Percentiles rank a stretch among this genome's conserved stretches.
phyloP scores from a whole-genome alignment of 345 rosid genomes.

The Ailanthus altissimus region DNA sequence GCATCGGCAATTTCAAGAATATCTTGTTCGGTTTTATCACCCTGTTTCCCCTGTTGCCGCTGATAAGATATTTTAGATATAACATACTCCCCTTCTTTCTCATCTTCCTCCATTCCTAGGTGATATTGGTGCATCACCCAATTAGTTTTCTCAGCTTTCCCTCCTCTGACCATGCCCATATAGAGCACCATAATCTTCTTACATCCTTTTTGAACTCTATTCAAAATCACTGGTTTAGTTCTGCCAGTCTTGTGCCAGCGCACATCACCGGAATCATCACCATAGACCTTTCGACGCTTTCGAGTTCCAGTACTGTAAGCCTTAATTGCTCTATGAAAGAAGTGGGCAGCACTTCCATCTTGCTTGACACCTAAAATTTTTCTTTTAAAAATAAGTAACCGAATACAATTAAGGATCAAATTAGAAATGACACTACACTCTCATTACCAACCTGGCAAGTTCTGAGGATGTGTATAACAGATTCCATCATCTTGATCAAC shows the following conservation, averaged over 20 bases:
- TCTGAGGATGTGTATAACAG: constrained; percentile 94
- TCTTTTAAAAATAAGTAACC: constrained; percentile 6
- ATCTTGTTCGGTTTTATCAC: constrained; percentile 61
- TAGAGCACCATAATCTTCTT: constrained; percentile 97
- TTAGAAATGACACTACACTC: background rate
- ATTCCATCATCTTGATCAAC: constrained; percentile 85
- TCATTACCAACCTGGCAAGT: constrained; percentile 69
- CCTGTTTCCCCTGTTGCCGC: constrained; percentile 58
- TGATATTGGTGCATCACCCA: constrained; percentile 99
- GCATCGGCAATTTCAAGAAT: constrained; percentile 39
- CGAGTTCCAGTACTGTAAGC: constrained; percentile 91
- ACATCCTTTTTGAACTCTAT: constrained; percentile 81
- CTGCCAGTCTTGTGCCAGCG: constrained; percentile 98
- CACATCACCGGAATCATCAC: constrained; percentile 75
- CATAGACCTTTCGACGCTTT: constrained; percentile 89
- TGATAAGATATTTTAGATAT: constrained; percentile 82
- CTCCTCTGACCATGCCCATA: constrained; percentile 49
- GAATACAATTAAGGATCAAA: background rate
- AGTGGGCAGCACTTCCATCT: constrained; percentile 77
- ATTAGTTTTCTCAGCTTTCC: constrained; percentile 79
- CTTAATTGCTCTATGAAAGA: constrained; percentile 85
- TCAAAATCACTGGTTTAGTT: constrained; percentile 76
- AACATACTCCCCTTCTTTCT: constrained; percentile 80
- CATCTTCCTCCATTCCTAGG: constrained; percentile 87
- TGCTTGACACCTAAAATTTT: constrained; percentile 61